Evolutionary conservation across 768 basidiomycete species (phyloP).

Genomic region (Aureoboletus auriporus): DNA sequence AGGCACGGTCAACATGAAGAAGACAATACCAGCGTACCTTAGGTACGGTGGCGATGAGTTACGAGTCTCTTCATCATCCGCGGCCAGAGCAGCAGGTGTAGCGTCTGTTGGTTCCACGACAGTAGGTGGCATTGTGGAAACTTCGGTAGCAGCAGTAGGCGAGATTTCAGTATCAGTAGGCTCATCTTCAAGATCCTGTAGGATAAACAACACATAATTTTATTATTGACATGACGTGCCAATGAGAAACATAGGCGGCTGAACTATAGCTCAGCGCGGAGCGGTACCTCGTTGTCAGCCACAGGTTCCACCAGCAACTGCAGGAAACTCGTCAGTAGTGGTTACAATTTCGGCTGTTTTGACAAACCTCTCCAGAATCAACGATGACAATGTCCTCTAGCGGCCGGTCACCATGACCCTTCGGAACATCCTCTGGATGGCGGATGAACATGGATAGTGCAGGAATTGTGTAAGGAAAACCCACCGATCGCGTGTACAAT

Average conservation of each 20-base stretch:
- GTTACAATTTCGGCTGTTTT: constrained; percentile 9
- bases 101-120: not conserved
- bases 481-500: constrained; percentile 72
- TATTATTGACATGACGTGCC: constrained; percentile 45
- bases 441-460: constrained; percentile 8
- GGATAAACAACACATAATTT: constrained; percentile 46
- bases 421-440: constrained; percentile 67
- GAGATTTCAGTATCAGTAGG: constrained; percentile 10
- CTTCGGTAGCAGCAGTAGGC: constrained; percentile 10
- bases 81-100: not conserved
- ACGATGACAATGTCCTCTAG: constrained; percentile 71
- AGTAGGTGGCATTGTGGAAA: constrained; percentile 6
- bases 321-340: constrained; percentile 3
- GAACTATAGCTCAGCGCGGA: constrained; percentile 87
- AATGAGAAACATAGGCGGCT: constrained; percentile 32
- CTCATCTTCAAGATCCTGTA: constrained; percentile 38
- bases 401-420: constrained; percentile 70
- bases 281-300: constrained; percentile 83
- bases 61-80: not conserved
- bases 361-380: constrained; percentile 81
- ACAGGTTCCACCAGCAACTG: constrained; percentile 53
- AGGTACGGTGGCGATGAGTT: constrained; percentile 7
- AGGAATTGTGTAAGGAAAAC: constrained; percentile 15
- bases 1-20: constrained; percentile 43
- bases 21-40: constrained; percentile 20